Percentiles rank a stretch among this genome's conserved stretches.
phyloP scores from a whole-genome alignment of 202 grass and related monocot species.

The Setaria viridis region DNA sequence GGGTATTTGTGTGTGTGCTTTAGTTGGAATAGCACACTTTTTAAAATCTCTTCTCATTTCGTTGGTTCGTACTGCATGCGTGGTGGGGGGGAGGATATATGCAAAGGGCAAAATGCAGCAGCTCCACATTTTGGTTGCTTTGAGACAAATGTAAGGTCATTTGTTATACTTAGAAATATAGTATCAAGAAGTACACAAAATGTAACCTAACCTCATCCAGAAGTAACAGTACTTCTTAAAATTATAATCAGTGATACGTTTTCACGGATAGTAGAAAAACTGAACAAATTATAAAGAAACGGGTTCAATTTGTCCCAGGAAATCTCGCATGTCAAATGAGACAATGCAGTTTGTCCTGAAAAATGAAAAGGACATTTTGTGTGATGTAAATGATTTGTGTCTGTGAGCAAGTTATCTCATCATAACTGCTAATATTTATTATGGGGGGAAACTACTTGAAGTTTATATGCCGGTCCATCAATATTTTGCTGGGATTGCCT shows the following conservation, averaged over 20 bases:
- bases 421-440: background rate
- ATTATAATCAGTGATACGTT: background rate
- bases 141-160: background rate
- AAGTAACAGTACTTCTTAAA: background rate
- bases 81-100: too few relatives aligned
- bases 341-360: background rate
- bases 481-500: background rate
- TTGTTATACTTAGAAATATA: background rate
- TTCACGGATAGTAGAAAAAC: background rate
- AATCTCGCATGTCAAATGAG: background rate
- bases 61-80: background rate
- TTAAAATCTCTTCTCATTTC: background rate
- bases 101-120: background rate
- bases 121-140: background rate
- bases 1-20: background rate
- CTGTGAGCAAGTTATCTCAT: background rate
- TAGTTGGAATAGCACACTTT: background rate
- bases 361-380: background rate
- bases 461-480: background rate
- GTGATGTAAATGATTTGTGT: background rate
- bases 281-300: background rate
- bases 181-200: background rate
- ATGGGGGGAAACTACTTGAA: background rate
- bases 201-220: background rate
- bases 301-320: background rate